Percentiles rank a stretch among this genome's conserved stretches.
Conservation (phyloP, 2,329 filamentous ascomycete genomes). For the Cryphonectria nitschkei region DNA sequence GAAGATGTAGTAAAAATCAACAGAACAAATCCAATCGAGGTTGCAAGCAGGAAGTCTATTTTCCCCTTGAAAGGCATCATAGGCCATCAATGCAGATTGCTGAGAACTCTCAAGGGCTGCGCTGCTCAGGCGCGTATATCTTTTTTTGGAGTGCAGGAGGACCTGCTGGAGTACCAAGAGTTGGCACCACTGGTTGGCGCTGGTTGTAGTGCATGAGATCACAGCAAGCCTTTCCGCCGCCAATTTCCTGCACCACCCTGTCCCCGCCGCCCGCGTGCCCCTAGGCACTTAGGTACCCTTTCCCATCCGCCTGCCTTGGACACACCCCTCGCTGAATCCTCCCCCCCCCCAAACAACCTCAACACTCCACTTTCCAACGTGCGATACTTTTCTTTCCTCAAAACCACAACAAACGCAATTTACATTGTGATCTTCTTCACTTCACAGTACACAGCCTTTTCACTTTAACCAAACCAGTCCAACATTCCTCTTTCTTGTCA, state of each 20-base stretch:
- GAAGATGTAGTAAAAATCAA: not conserved
- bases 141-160: not conserved
- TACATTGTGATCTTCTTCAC: slow-evolving; percentile 23
- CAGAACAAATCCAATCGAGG: not conserved
- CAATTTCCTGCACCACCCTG: slow-evolving; percentile 13
- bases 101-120: not conserved
- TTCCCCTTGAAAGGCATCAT: not conserved
- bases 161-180: slow-evolving; percentile 1
- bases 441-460: slow-evolving; percentile 10
- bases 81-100: not conserved
- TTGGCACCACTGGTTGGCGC: slow-evolving; percentile 17
- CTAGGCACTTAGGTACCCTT: slow-evolving; percentile 18
- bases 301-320: slow-evolving; percentile 20
- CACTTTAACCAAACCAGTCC: slow-evolving; percentile 7
- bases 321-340: slow-evolving; percentile 9
- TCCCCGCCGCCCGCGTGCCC: not conserved
- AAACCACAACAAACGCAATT: slow-evolving; percentile 24
- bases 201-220: slow-evolving; percentile 24
- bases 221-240: slow-evolving; percentile 1
- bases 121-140: not conserved
- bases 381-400: slow-evolving; percentile 23
- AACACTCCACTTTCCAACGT: slow-evolving; percentile 27
- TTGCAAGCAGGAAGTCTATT: slow-evolving; percentile 3
- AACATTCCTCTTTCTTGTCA: slow-evolving; percentile 21
- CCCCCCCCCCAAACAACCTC: slow-evolving; percentile 25